phyloP scores from a whole-genome alignment of 1,284 basidiomycete genomes.

The Coniferiporia sulphurascens region DNA sequence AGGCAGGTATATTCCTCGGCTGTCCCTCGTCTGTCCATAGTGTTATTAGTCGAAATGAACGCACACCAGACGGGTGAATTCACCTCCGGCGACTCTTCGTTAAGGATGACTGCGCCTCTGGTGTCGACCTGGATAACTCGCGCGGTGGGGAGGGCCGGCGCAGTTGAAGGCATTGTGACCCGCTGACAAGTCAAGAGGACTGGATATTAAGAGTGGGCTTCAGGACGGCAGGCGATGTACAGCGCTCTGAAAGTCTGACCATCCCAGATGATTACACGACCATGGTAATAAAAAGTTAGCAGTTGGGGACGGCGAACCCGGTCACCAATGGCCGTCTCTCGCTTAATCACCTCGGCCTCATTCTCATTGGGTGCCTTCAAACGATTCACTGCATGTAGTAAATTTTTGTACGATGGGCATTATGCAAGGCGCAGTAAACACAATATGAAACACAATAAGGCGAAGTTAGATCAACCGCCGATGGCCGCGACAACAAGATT shows the following conservation, averaged over 20 bases:
- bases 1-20: constrained; percentile 91
- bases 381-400: background rate
- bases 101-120: constrained; percentile 82
- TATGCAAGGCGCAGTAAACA: background rate
- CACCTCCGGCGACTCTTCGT: constrained; percentile 91
- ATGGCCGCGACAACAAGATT: constrained; percentile 90
- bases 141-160: constrained; percentile 53
- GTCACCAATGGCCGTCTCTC: constrained; percentile 4
- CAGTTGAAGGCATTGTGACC: constrained; percentile 26
- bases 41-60: background rate
- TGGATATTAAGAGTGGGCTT: background rate
- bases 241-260: background rate
- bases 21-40: constrained; percentile 73
- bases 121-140: constrained; percentile 83
- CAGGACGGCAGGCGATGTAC: background rate
- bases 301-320: background rate
- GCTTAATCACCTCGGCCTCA: constrained; percentile 5
- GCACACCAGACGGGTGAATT: constrained; percentile 19
- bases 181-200: background rate
- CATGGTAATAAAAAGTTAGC: constrained; percentile 3
- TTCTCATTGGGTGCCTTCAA: background rate
- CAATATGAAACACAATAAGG: background rate
- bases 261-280: constrained; percentile 8
- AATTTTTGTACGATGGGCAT: background rate
- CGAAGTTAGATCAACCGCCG: constrained; percentile 45